Evolutionary conservation across 2,329 filamentous ascomycete genomes (phyloP), one percentile per base, ranked within the genome.

Genomic region (Colletotrichum agaves): DNA sequence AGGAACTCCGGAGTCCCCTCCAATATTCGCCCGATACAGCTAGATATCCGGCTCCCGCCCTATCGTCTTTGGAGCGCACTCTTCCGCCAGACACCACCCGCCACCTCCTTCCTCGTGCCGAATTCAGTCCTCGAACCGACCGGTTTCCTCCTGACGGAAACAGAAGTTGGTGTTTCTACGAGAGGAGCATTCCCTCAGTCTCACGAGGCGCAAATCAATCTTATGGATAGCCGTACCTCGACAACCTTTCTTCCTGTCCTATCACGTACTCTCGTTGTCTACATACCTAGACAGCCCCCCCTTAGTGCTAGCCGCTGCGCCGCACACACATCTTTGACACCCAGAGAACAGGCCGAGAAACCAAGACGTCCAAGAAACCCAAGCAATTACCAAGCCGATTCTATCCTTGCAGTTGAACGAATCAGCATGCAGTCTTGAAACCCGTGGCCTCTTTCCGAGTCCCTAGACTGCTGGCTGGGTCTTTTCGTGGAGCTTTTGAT

Each of bases 341-440:
- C 13, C 4, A 37, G 4, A 31, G 12, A 35, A 19, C 35, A 21
- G 21, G n/a, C 19, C 46, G 43, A n/a, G 33, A 21, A 23, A 43
- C 58, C 58, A 61, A 65, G 55, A 50, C 33, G 17, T 41, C 46
- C 53, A 64, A 68, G 61, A 44, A 65, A 55, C 61, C 41, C 41
- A 65, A 65, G 47, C 58, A 65, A 65, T 50, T 49, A 65, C 55
- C 65, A 68, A 65, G 47, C 15, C 61, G 55, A 60, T 60, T 60
- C 17, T 21, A 37, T 33, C 19, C 41, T 19, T 68, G 27, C 3
- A 5, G 2, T 6, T 23, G 3, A 10, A 17, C 65, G 21, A 68
- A 68, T 68, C 23, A 65, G 7, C 12, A 7, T 23, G 7, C 12
- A 31, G 15, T 11, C 15, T 41, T 35, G 13, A 27, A 60, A 33